Evolutionary conservation across 2,329 filamentous ascomycete genomes (phyloP).

Genomic region (Hypocrella siamensis): DNA sequence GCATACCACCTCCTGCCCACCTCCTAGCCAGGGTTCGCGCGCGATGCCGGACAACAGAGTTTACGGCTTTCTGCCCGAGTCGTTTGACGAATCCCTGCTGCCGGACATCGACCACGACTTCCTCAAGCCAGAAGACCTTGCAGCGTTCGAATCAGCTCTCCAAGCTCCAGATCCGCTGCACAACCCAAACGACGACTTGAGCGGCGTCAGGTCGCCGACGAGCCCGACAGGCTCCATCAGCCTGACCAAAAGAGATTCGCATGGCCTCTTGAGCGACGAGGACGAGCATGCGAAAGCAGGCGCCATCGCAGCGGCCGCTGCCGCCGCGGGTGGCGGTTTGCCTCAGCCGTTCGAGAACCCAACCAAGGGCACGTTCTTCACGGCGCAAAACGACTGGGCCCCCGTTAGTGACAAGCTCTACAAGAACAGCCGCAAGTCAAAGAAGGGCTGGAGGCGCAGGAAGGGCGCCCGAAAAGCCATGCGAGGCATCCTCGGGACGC

Average conservation of each 20-base stretch:
- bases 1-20: neutral
- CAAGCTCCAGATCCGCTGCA: conserved; percentile 65
- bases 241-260: conserved; percentile 25
- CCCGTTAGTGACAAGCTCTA: conserved; percentile 62
- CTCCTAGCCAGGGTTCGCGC: neutral
- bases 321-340: conserved; percentile 21
- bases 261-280: conserved; percentile 12
- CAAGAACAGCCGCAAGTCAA: conserved; percentile 19
- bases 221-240: conserved; percentile 22
- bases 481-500: conserved; percentile 29
- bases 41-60: conserved; percentile 11
- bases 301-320: conserved; percentile 21
- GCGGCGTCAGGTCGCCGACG: conserved; percentile 24
- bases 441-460: conserved; percentile 13
- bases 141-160: conserved; percentile 67
- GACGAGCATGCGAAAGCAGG: conserved; percentile 18
- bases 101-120: conserved; percentile 76
- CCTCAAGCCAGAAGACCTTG: conserved; percentile 53
- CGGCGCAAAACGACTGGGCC: conserved; percentile 90
- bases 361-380: conserved; percentile 47
- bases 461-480: conserved; percentile 21
- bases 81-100: conserved; percentile 52
- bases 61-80: conserved; percentile 45
- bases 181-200: conserved; percentile 37
- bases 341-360: conserved; percentile 9